Percentiles rank a stretch among this genome's conserved stretches.
phyloP scores from a whole-genome alignment of 2,329 filamentous ascomycete genomes.

The Arthrinium puccinioides region DNA sequence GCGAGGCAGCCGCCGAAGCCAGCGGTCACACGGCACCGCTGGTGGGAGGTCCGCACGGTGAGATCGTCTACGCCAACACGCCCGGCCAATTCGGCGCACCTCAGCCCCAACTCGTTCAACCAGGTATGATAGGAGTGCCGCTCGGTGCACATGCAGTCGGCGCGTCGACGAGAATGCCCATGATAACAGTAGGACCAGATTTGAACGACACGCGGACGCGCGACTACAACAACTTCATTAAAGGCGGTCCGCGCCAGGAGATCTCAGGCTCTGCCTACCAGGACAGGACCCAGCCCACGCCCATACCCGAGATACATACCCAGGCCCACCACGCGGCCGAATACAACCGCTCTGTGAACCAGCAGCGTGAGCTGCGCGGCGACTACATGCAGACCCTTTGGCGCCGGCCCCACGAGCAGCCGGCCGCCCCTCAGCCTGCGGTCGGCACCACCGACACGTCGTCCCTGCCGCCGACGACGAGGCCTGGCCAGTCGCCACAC shows the following conservation, averaged over 20 bases:
- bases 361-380: conserved; percentile 69
- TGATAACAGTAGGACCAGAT: conserved; percentile 76
- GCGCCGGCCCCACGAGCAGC: conserved; percentile 75
- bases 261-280: conserved; percentile 81
- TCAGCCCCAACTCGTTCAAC: conserved; percentile 62
- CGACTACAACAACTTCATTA: conserved; percentile 73
- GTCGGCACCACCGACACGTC: conserved; percentile 31
- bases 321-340: conserved; percentile 86
- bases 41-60: conserved; percentile 64
- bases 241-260: conserved; percentile 80
- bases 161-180: conserved; percentile 67
- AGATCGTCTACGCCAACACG: conserved; percentile 81
- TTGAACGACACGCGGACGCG: conserved; percentile 69
- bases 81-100: conserved; percentile 59
- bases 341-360: conserved; percentile 77
- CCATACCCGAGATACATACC: conserved; percentile 70
- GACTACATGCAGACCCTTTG: conserved; percentile 78
- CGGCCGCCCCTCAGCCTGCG: conserved; percentile 40
- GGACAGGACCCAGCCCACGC: conserved; percentile 72
- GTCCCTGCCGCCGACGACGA: conserved; percentile 37
- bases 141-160: no score
- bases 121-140: conserved; percentile 61
- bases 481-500: conserved; percentile 52
- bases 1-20: conserved; percentile 73
- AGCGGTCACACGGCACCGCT: conserved; percentile 47